These are phyloP conservation scores for Ganoderma multipileum DNA, from an alignment of 1,284 basidiomycete genomes.

Conservation along the genomic window DNA sequence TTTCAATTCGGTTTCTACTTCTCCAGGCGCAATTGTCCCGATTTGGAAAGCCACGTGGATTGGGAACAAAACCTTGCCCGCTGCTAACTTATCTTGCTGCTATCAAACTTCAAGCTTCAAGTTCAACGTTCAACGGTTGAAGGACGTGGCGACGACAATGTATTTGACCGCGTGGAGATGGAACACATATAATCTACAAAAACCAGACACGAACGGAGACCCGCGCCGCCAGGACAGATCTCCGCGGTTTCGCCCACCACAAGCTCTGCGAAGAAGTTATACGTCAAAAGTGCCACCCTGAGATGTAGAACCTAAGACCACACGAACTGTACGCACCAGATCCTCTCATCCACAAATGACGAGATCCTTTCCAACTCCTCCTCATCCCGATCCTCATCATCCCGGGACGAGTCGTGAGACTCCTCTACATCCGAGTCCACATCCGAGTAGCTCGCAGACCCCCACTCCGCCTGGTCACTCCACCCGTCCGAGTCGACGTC, in stretches of 20 bases:
- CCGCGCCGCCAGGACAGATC: not conserved
- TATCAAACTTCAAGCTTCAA: too few species aligned
- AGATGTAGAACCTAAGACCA: not conserved
- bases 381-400: not conserved
- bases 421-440: not conserved
- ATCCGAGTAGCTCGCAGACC: not conserved
- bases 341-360: not conserved
- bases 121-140: too few species aligned
- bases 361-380: not conserved
- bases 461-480: not conserved
- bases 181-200: too few species aligned
- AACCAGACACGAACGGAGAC: not conserved
- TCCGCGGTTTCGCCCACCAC: not conserved
- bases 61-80: too few species aligned
- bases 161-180: too few species aligned
- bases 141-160: too few species aligned
- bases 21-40: not conserved
- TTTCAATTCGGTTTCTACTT: not conserved
- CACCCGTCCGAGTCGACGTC: not conserved
- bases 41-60: not conserved
- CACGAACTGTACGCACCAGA: not conserved
- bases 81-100: too few species aligned
- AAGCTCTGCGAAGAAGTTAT: not conserved
- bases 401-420: not conserved
- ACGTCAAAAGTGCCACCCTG: not conserved